Conservation (phyloP, 768 basidiomycete genomes). For the Mrakia frigida region DNA sequence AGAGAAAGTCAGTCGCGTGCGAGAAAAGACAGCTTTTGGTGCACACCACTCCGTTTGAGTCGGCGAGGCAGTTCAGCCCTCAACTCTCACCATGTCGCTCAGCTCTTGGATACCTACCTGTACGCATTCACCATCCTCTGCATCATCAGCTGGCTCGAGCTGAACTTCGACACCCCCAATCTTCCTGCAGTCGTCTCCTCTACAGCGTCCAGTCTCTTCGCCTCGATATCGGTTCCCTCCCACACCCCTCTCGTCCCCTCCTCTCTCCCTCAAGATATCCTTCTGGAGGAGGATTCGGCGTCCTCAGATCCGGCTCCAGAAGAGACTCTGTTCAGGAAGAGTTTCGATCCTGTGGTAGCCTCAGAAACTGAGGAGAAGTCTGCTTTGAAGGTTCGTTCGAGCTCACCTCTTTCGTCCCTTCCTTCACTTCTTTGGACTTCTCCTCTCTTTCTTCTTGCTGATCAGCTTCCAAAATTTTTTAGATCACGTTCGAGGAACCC, state of each 20-base stretch:
- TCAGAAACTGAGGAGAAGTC: background rate
- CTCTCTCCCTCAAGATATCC: background rate
- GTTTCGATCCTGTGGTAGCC: background rate
- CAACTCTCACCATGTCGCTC: constrained; percentile 13
- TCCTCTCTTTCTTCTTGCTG: background rate
- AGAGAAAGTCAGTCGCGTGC: too few relatives aligned
- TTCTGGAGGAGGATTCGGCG: background rate
- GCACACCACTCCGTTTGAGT: too few relatives aligned
- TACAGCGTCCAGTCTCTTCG: constrained; percentile 15
- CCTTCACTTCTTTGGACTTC: background rate
- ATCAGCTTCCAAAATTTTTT: background rate
- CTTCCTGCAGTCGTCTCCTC: background rate
- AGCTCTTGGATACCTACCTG: constrained; percentile 4
- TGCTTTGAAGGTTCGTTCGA: background rate
- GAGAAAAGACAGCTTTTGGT: too few relatives aligned
- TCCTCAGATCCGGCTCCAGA: background rate
- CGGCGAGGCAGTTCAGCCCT: too few relatives aligned
- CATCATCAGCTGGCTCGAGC: background rate
- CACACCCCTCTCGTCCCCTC: background rate
- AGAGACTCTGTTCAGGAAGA: background rate
- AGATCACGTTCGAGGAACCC: background rate
- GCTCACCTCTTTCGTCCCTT: background rate
- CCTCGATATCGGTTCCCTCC: constrained; percentile 7
- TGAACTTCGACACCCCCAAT: background rate
- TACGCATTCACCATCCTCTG: background rate